Base-by-base conservation (phyloP, 768 basidiomycete species). In the Trametes elegans region DNA sequence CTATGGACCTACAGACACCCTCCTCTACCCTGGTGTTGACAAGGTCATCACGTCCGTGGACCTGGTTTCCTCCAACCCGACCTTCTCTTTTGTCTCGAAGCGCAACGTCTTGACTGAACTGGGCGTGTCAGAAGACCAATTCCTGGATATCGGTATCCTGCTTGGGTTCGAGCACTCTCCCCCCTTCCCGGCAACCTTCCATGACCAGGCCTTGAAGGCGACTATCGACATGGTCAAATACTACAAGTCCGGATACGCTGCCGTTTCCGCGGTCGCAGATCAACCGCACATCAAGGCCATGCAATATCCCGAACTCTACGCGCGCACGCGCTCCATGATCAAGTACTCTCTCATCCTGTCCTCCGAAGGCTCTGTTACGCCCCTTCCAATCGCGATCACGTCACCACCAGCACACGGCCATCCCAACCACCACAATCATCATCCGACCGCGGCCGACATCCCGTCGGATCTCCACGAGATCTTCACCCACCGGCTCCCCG, bases 221-320 rank as follows among this genome's bases (percentile, higher is more conserved):
- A 89, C 89, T 19, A 86, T 95, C 43, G 93, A 96, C 69, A 88
- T 96, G 81, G 84, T 98, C 67, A 89, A 88, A 62, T 89, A 91
- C 71, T 92, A 92, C 78, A 95, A 94, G 72, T 85, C 90, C 13
- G 94, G 94, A 4, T 84, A 87, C 48, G 84, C 85, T 6, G 88
- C 90, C 29, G 87, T 93, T 3, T 75, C 80, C 46, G 86, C 88
- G 9, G 90, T 84, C 64, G 70, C 82, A 29, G 90, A 94, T 59
- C 88, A 93, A 65, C 90, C 87, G 3, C 80, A 81, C n/a, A 85
- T 93, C 42, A 93, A 92, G 70, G 70, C 80, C 6, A 81, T 85
- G 24, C 80, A 83, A 60, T 98, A 97, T 68, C 67, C 79, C 41
- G 96, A 98, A 61, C 80, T 87, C 36, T 99, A 90, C 70, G 90